Evolutionary conservation across 805 yeast genomes (phyloP), one percentile per base, ranked within the genome.

Genomic region (Jamesozyma jinghongensis): DNA sequence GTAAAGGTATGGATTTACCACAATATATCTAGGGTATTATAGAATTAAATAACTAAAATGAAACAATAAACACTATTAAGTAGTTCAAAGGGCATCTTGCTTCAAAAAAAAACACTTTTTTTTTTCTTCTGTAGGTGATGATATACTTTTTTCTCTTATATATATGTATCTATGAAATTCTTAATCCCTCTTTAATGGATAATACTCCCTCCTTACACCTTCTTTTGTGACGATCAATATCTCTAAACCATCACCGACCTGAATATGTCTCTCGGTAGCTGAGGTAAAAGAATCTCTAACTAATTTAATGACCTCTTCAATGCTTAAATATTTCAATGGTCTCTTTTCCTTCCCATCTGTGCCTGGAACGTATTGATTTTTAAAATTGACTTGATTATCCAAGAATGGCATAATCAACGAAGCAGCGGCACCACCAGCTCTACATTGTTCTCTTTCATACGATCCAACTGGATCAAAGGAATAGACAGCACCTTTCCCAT

Each of bases 381-480:
- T 88, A 67, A 86, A 84, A 61, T 87, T 85, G 47, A 92, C 98
- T 69, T 92, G 98, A 63, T 88, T 90, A 65, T 92, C 98, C 57
- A 92, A 75, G 63, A 92, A 92, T 3, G 98, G 98, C 94, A 88
- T 87, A 51, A 92, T 87, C 66, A 92, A 74, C 48, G 87, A 77
- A 1, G 97, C 92, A 22, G 97, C 97, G 12, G 97, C 92, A 33
- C 98, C 98, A 49, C 95, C 97, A 2, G 97, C 97, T 57, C 97
- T 77, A 66, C 96, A 86, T 60, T 88, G 95, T 62, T 88, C 97
- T 55, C 96, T 78, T 66, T 92, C 97, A 61, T 92, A 92, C 2
- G 96, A 86, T 3, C 98, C 98, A 43, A 92, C 95, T 1, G 97
- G 97, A 61, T 92, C 98, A 62, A 85, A 92, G 12, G 97, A 88